phyloP scores from a whole-genome alignment of 345 rosid genomes.

The Punica granatum region DNA sequence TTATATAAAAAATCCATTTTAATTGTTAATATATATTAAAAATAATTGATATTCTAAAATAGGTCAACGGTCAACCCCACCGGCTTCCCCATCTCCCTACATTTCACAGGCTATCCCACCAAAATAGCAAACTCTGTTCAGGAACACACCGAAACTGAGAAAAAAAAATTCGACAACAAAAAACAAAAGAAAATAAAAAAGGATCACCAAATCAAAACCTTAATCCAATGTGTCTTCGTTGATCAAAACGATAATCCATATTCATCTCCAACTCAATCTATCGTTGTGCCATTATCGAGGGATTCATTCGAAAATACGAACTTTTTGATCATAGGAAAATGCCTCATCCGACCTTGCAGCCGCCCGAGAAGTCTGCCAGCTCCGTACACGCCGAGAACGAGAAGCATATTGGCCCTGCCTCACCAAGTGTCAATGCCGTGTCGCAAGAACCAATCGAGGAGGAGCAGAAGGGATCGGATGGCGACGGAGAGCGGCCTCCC shows the following conservation, averaged over 20 bases:
- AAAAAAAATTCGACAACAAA: neutral
- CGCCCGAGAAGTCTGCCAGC: slow-evolving; percentile 22
- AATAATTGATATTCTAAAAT: slow-evolving; percentile 1
- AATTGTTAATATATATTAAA: slow-evolving; percentile 3
- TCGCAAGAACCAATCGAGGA: slow-evolving; percentile 4
- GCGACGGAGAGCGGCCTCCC: neutral
- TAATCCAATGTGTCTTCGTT: neutral
- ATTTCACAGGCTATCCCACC: slow-evolving; percentile 2
- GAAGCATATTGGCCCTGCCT: slow-evolving; percentile 2
- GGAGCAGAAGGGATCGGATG: neutral
- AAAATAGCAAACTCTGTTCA: neutral
- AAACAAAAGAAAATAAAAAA: neutral
- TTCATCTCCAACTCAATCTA: neutral
- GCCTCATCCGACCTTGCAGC: neutral
- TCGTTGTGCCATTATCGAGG: neutral
- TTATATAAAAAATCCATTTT: too few relatives aligned
- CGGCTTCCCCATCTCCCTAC: slow-evolving; percentile 6
- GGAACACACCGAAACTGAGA: neutral
- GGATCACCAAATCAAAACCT: neutral
- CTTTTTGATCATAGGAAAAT: neutral
- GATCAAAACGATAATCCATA: neutral
- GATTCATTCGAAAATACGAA: neutral
- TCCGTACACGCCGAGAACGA: slow-evolving; percentile 16
- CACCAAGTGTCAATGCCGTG: neutral
- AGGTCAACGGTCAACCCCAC: slow-evolving; percentile 10